These are phyloP conservation scores for Boletellus deceptivus DNA, from an alignment of 1,284 basidiomycete genomes.

Conservation along the genomic window DNA sequence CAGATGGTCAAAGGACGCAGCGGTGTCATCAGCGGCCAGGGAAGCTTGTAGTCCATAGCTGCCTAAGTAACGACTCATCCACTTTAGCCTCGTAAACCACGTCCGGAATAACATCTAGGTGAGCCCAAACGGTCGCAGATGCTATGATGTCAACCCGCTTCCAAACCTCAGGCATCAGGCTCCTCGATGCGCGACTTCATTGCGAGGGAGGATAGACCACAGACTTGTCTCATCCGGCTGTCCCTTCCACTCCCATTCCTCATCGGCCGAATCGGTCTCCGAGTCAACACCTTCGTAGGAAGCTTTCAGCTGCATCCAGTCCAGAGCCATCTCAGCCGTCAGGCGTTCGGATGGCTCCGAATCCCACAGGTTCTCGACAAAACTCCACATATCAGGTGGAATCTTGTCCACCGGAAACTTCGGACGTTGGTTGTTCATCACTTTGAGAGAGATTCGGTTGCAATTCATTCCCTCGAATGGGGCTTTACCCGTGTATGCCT, in stretches of 20 bases:
- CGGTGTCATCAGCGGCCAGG: too few species aligned
- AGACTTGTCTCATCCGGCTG: constrained; percentile 8
- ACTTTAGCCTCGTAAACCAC: too few species aligned
- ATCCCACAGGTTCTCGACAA: constrained; percentile 26
- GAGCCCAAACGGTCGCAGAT: too few species aligned
- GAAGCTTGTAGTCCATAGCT: too few species aligned
- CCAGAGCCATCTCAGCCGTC: constrained; percentile 21
- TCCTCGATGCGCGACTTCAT: background rate
- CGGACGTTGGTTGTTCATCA: constrained; percentile 5
- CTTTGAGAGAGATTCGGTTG: background rate
- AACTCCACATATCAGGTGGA: constrained; percentile 26
- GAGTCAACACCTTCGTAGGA: constrained; percentile 7
- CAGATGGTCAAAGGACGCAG: too few species aligned
- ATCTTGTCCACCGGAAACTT: constrained; percentile 15
- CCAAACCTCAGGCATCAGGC: too few species aligned
- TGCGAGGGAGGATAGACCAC: constrained; percentile 13
- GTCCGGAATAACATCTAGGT: too few species aligned
- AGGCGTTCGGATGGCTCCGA: constrained; percentile 13
- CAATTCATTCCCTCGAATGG: constrained; percentile 8
- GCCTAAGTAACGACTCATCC: too few species aligned
- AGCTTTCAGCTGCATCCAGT: constrained; percentile 20
- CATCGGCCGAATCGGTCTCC: constrained; percentile 1
- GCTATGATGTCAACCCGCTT: too few species aligned
- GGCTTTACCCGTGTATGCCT: constrained; percentile 18
- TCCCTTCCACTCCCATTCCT: constrained; percentile 22